Percentiles rank a stretch among this genome's conserved stretches.
phyloP scores from a whole-genome alignment of 768 basidiomycete genomes.

The Rhizopogon vesiculosus region DNA sequence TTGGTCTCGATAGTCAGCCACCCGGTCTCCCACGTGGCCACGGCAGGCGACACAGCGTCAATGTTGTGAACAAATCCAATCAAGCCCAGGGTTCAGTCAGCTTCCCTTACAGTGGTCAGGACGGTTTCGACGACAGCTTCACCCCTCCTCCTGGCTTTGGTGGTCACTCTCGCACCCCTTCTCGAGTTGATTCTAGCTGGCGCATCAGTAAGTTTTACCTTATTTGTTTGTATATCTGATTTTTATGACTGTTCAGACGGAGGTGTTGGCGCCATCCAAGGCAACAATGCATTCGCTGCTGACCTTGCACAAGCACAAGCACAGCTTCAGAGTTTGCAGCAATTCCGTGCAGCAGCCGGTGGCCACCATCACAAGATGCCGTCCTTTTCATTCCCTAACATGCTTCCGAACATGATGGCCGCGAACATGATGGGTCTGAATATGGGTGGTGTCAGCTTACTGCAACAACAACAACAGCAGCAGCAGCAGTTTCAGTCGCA shows the following conservation, averaged over 20 bases:
- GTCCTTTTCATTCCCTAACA: conserved; percentile 97
- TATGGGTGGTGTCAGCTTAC: conserved; percentile 74
- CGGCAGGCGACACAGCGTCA: conserved; percentile 87
- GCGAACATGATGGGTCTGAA: conserved; percentile 94
- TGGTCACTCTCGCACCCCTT: conserved; percentile 70
- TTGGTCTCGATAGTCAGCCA: conserved; percentile 62
- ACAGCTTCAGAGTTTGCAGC: conserved; percentile 91
- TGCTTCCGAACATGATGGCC: conserved; percentile 96
- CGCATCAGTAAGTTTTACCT: conserved; percentile 65
- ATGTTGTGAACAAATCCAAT: conserved; percentile 75
- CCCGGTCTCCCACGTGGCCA: conserved; percentile 76
- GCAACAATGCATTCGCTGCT: conserved; percentile 59
- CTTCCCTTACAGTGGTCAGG: conserved; percentile 48
- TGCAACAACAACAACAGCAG: conserved; percentile 85
- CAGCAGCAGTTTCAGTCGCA: conserved; percentile 84
- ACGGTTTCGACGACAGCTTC: conserved; percentile 81
- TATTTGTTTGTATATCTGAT: not conserved
- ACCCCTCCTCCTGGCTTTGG: conserved; percentile 51
- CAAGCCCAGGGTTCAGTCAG: conserved; percentile 45
- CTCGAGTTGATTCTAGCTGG: conserved; percentile 82
- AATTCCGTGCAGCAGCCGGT: conserved; percentile 92
- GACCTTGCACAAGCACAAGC: conserved; percentile 97
- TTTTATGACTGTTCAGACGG: conserved; percentile 27
- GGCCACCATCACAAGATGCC: conserved; percentile 97
- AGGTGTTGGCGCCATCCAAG: conserved; percentile 64